Base-by-base conservation (phyloP, 345 rosid species). In the Eucalyptus erythrocorys region DNA sequence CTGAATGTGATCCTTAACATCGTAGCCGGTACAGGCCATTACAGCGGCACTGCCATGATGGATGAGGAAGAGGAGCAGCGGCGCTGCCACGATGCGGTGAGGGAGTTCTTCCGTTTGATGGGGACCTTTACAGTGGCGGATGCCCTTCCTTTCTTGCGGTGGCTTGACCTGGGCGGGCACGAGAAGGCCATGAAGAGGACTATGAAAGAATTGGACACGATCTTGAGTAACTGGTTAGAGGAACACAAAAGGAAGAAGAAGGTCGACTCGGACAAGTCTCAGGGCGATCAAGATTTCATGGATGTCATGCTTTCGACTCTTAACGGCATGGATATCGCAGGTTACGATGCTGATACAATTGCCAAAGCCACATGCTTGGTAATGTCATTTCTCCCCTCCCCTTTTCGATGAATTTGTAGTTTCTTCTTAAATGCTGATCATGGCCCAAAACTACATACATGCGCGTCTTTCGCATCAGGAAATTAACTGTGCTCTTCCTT, bases 1-100 rank as follows among this genome's bases (percentile, higher is more conserved):
- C 43, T 89, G 50, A 92, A 93, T 30, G 86, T 93, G 81, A 86
- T 89, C 37, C 79, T 90, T 12, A 90, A 89, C 71, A 87, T 91
- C 90, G 55, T 92, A 40, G 94, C 90, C 2, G 92, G 92, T 17
- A 93, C 88, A 88, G 86, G 92, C 47, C 89, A 86, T 68, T 71
- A 37, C 45, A 71, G 26, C 26, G 40, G 43, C 81, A 71, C 26
- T 37, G 81, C 55, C 13, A 91, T 89, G 13, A 79, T 79, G 8
- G 90, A 84, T 13, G 87, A 90, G 87, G 84, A 71, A 2, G 87
- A 89, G 89, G 90, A 87, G 7, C 48, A 87, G 42, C 81, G 88
- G 43, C 48, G 88, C 82, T 81, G 87, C 82, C 76, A 51, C 34
- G 61, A 66, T 34, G 90, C 66, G 47, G 12, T 91, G 59, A 40